A percentile compares a stretch with the other conserved stretches of the same genome.
Conservation (phyloP, 768 basidiomycete genomes). For the Rhodotorula kratochvilovae region DNA sequence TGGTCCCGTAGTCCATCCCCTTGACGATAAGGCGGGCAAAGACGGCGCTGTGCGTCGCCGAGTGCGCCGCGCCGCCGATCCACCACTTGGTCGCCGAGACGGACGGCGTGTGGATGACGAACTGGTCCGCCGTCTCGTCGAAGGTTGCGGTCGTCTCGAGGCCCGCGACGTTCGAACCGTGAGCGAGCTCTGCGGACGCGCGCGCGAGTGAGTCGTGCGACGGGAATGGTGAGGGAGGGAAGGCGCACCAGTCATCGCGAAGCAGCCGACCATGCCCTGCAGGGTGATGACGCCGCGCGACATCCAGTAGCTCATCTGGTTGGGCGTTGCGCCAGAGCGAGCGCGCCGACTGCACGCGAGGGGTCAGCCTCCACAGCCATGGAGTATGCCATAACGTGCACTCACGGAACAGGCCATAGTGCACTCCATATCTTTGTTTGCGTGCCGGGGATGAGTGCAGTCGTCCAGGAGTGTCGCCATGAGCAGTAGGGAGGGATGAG, state of each 20-base stretch:
- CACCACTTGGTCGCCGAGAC: conserved; percentile 53
- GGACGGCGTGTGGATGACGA: conserved; percentile 51
- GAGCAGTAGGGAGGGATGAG: not conserved
- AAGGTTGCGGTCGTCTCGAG: conserved; percentile 53
- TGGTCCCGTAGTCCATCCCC: conserved; percentile 50
- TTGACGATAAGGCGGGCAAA: conserved; percentile 51
- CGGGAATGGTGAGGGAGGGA: not conserved
- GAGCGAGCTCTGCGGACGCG: conserved; percentile 30
- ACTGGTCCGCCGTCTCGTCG: conserved; percentile 49
- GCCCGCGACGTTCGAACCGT: conserved; percentile 52
- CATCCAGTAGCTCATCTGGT: conserved; percentile 51
- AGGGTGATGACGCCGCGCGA: conserved; percentile 50
- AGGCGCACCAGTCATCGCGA: conserved; percentile 42
- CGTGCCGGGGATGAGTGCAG: no score
- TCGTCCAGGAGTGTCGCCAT: no score
- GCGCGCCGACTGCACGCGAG: conserved; percentile 46
- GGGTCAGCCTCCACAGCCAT: not conserved
- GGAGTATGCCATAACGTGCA: no score
- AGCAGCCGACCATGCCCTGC: conserved; percentile 51
- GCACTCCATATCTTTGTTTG: no score
- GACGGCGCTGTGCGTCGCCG: conserved; percentile 51
- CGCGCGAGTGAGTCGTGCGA: not conserved
- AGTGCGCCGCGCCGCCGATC: conserved; percentile 53
- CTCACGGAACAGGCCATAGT: conserved; percentile 32
- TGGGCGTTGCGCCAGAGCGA: conserved; percentile 49